A percentile compares a stretch with the other conserved stretches of the same genome.
These are phyloP conservation scores for Colletotrichum tofieldiae DNA, from an alignment of 2,329 filamentous ascomycete species.

Conservation along the genomic window DNA sequence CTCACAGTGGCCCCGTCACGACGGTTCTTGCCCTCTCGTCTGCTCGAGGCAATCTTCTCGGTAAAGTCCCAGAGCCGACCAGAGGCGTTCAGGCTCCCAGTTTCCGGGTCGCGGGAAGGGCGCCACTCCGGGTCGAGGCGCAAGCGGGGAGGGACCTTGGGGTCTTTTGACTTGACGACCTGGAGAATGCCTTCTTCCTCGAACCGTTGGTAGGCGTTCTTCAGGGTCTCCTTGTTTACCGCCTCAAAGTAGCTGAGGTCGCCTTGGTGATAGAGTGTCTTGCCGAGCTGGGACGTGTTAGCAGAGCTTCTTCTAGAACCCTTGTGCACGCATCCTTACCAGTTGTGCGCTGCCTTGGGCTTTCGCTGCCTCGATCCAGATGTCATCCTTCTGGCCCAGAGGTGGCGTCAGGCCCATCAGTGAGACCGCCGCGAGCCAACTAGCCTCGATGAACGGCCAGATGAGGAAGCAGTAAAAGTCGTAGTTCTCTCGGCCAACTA, in stretches of 20 bases:
- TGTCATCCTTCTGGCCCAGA: conserved; percentile 67
- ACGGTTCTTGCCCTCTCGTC: conserved; percentile 95
- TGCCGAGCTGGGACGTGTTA: conserved; percentile 77
- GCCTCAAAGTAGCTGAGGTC: conserved; percentile 98
- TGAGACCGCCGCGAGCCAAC: conserved; percentile 91
- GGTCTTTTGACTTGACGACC: conserved; percentile 78
- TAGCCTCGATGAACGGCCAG: conserved; percentile 97
- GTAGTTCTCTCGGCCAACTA: conserved; percentile 90
- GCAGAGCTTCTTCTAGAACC: not conserved
- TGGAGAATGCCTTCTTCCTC: conserved; percentile 92
- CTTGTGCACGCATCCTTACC: conserved; percentile 61
- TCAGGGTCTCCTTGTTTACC: conserved; percentile 97
- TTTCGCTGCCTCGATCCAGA: conserved; percentile 84
- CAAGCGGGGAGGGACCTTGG: conserved; percentile 74
- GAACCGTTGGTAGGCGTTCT: conserved; percentile 91
- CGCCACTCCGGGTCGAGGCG: conserved; percentile 83
- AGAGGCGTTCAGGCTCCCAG: conserved; percentile 74
- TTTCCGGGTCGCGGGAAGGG: conserved; percentile 75
- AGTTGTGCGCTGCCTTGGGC: conserved; percentile 87
- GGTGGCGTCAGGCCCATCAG: conserved; percentile 90
- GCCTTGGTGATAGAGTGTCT: conserved; percentile 97
- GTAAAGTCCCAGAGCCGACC: conserved; percentile 94
- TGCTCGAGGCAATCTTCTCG: conserved; percentile 85
- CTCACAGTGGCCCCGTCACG: conserved; percentile 94
- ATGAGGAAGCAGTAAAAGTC: conserved; percentile 99